Conservation (phyloP, 2,329 filamentous ascomycete genomes). For the Nigrograna mackinnonii region DNA sequence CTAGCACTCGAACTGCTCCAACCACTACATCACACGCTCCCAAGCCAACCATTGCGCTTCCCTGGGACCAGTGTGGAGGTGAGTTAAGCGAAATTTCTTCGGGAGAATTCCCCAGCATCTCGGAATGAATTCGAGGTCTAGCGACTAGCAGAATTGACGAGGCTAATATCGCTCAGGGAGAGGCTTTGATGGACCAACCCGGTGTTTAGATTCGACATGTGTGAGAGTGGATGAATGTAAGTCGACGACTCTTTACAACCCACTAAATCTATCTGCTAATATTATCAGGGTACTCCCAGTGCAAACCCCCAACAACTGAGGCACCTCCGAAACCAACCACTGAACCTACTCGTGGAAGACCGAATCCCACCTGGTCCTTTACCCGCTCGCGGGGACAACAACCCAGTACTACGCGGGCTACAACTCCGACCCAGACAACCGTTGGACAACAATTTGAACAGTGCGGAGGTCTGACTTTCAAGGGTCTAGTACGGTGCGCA, state of each 20-base stretch:
- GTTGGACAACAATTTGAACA: constrained; percentile 15
- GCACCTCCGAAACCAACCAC: not conserved
- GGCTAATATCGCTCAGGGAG: too few species aligned
- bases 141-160: too few species aligned
- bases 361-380: not conserved
- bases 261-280: too few species aligned
- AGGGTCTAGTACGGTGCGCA: constrained; percentile 11
- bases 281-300: too few species aligned
- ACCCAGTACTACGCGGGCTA: constrained; percentile 1
- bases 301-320: not conserved
- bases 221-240: constrained; percentile 13
- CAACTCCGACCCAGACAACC: constrained; percentile 6
- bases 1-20: constrained; percentile 11
- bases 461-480: constrained; percentile 13
- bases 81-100: too few species aligned
- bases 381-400: not conserved
- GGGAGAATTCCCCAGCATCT: too few species aligned
- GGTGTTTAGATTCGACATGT: constrained; percentile 19
- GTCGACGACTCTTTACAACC: not conserved
- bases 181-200: constrained; percentile 18
- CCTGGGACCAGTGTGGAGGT: constrained; percentile 21
- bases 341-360: not conserved
- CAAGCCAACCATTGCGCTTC: constrained; percentile 10
- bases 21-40: constrained; percentile 8
- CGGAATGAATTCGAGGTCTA: not conserved